These are phyloP conservation scores for Fusarium pseudocircinatum DNA, from an alignment of 2,329 filamentous ascomycete genomes.

Conservation along the genomic window DNA sequence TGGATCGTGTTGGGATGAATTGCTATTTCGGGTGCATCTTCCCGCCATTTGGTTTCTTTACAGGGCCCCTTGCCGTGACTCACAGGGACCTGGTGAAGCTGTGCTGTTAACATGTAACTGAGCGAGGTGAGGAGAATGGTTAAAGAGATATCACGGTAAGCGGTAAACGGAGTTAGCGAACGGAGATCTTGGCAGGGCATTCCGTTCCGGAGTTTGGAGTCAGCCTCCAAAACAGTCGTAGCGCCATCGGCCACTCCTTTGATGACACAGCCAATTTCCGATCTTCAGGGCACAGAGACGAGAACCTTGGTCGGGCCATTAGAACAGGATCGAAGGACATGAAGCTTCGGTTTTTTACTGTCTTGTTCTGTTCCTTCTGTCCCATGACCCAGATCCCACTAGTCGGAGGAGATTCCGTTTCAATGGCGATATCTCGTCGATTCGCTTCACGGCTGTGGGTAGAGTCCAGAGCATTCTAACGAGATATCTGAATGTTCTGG, in stretches of 20 bases:
- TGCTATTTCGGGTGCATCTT: constrained; percentile 1
- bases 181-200: constrained; percentile 8
- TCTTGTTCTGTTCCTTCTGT: neutral
- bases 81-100: neutral
- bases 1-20: constrained; percentile 15
- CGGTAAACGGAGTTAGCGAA: constrained; percentile 3
- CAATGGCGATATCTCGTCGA: neutral
- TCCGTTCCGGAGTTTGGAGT: constrained; percentile 33
- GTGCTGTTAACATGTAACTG: neutral
- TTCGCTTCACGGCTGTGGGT: neutral
- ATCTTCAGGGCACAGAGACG: constrained; percentile 19
- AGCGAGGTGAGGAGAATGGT: neutral
- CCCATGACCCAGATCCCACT: neutral
- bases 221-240: constrained; percentile 18
- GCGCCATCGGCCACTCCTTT: constrained; percentile 37
- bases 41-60: constrained; percentile 1
- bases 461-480: constrained; percentile 1
- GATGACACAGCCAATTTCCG: constrained; percentile 43
- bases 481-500: neutral
- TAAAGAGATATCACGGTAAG: constrained; percentile 9
- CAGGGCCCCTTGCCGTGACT: constrained; percentile 15
- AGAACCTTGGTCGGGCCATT: constrained; percentile 7
- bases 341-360: constrained; percentile 19
- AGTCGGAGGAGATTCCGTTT: constrained; percentile 1
- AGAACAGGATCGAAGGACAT: neutral